Evolutionary conservation across 1,139 yeast species (phyloP), one percentile per base, ranked within the genome.

Genomic region (Lodderomyces margitis): DNA sequence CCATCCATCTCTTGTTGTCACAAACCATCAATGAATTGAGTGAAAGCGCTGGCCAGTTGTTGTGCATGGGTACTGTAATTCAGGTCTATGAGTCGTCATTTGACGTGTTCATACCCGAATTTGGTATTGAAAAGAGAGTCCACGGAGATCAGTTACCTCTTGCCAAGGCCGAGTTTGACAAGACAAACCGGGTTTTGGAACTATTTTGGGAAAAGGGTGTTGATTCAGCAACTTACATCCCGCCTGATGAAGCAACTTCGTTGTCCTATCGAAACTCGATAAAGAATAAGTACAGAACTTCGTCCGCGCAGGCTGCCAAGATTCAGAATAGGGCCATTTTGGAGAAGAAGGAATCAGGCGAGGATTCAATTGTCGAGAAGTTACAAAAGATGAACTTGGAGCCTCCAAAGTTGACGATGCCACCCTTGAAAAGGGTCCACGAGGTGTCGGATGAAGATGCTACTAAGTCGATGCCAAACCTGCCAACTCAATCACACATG

Each of bases 111-210:
- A 75, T 92, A 47, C 98, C 98, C 1, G 97, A 88, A 53, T 84
- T 91, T 66, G 98, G 98, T 34, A 87, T 92, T 52, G 98, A 92
- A 61, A 92, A 92, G 66, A 80, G 98, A 56, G 98, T 92, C 21
- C 98, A 92, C 56, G 97, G 98, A 34, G 98, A 92, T 64, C 98
- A 92, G 62, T 71, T 92, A 44, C 98, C 98, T 12, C 70, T 92
- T 48, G 81, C 80, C 20, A 89, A 89, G 62, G 98, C 98, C 4
- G 98, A 92, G 59, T 92, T 86, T 61, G 94, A 87, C 58, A 85
- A 83, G 56, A 59, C 61, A 21, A 71, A 77, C 27, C 74, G 89
- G 39, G 66, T 81, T 4, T 72, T 92, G 55, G 97, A 91, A 60
- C 70, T 92, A 40, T 89, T 78, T 59, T 92, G 98, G 98, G 95